A percentile compares a stretch with the other conserved stretches of the same genome.
phyloP scores from a whole-genome alignment of 441 rosid genomes.

The Kokia cookei region DNA sequence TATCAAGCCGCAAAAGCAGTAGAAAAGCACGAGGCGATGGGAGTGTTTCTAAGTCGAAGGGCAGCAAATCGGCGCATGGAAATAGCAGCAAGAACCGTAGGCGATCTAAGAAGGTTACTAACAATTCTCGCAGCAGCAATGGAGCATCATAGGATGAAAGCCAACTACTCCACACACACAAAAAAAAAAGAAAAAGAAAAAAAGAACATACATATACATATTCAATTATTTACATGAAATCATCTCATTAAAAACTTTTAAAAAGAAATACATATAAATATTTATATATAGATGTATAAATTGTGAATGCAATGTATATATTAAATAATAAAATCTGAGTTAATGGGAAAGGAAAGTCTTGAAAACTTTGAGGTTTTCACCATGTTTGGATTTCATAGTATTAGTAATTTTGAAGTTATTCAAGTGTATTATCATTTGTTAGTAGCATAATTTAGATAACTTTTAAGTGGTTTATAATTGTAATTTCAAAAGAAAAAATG shows the following conservation, averaged over 20 bases:
- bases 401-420: too few relatives aligned
- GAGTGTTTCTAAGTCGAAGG: not conserved
- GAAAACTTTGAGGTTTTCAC: too few relatives aligned
- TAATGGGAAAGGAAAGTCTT: not conserved
- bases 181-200: too few relatives aligned
- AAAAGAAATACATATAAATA: not conserved
- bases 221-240: not conserved
- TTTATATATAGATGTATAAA: not conserved
- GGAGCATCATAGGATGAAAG: not conserved
- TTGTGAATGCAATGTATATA: not conserved
- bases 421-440: too few relatives aligned
- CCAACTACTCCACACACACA: not conserved
- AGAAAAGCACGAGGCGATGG: not conserved
- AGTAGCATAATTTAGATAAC: too few relatives aligned
- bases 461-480: too few relatives aligned
- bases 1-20: not conserved
- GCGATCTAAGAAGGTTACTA: not conserved
- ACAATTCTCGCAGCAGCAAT: not conserved
- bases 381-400: too few relatives aligned
- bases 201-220: not conserved
- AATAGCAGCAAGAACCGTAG: not conserved
- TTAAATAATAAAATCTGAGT: not conserved
- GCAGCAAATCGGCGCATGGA: not conserved
- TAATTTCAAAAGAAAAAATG: too few relatives aligned
- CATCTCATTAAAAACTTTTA: not conserved